Evolutionary conservation across 306 rosid genomes (phyloP), one percentile per base, ranked within the genome.

Genomic region (Corylus avellana): DNA sequence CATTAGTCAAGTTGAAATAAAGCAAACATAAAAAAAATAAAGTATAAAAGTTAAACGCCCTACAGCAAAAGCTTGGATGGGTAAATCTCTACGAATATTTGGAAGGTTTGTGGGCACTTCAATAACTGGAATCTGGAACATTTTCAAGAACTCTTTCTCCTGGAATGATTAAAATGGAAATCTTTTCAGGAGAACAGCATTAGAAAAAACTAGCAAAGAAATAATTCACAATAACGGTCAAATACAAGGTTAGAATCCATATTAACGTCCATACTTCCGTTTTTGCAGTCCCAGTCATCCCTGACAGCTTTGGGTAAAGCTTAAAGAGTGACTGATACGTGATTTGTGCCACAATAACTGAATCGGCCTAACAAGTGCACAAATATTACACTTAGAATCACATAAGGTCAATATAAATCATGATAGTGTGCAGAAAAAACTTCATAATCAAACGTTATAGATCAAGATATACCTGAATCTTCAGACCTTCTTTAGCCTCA

Each of bases 211-310:
- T 59, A 76, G 63, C 77, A 84, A 56, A 74, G 72, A 49, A 42
- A 3, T 35, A 25, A 53, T 73, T 74, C 68, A 83, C 20, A 6
- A 54, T 58, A 74, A 74, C 13, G 12, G 59, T 70, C 79, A 29
- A 78, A 72, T 67, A 85, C 61, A 49, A 87, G 53, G 55, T 71
- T 73, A 71, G 70, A 76, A 75, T 77, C 83, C 68, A 57, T 72
- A 55, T 85, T 42, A 62, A 71, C 20, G 78, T 73, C 62, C 66
- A 66, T 84, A 92, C 98, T 91, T 95, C 98, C 42, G 98, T 95
- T 89, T 95, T 95, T 78, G 98, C 98, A 80, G 98, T 95, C 80
- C 98, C 98, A 63, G 98, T 95, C 98, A 95, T 95, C 86, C 98
- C 98, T 44, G 98, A 95, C 79, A 95, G 83, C 86, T 90, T 95